phyloP scores from a whole-genome alignment of 2,329 filamentous ascomycete genomes.

The Penicillium frequentans region DNA sequence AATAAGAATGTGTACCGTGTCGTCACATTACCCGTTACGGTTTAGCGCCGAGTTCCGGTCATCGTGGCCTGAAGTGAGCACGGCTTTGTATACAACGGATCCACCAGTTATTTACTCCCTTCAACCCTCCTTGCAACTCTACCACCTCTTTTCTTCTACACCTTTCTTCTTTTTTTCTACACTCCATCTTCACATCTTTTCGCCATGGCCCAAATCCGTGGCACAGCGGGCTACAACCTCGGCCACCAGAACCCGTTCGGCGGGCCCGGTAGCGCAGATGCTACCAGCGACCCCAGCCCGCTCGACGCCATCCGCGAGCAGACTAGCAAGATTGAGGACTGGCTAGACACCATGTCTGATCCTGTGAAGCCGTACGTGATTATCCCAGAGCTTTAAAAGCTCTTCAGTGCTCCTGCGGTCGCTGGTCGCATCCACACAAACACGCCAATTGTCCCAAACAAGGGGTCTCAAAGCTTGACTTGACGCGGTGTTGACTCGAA shows the following conservation, averaged over 20 bases:
- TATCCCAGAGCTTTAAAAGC: conserved; percentile 1
- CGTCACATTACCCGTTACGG: conserved; percentile 31
- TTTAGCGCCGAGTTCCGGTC: conserved; percentile 35
- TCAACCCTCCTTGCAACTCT: conserved; percentile 2
- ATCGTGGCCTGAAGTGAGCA: conserved; percentile 42
- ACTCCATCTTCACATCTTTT: conserved; percentile 5
- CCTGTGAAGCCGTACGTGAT: conserved; percentile 84
- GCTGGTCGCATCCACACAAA: not conserved
- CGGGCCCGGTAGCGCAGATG: conserved; percentile 58
- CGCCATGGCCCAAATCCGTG: conserved; percentile 57
- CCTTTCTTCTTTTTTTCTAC: conserved; percentile 7
- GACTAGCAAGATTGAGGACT: conserved; percentile 97
- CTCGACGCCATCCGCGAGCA: conserved; percentile 89
- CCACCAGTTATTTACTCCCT: conserved; percentile 20
- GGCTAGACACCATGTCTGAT: conserved; percentile 81
- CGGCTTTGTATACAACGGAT: conserved; percentile 22
- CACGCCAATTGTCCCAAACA: conserved; percentile 7
- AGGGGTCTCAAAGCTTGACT: conserved; percentile 19
- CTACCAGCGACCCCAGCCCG: conserved; percentile 68
- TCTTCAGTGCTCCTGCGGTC: not conserved
- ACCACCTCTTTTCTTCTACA: conserved; percentile 2
- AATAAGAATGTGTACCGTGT: conserved; percentile 15
- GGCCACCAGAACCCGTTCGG: conserved; percentile 72
- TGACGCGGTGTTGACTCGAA: conserved; percentile 32
- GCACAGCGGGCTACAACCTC: conserved; percentile 79